A percentile compares a stretch with the other conserved stretches of the same genome.
Conservation (phyloP, 2,329 filamentous ascomycete species). For the Chaetomium strumarium region DNA sequence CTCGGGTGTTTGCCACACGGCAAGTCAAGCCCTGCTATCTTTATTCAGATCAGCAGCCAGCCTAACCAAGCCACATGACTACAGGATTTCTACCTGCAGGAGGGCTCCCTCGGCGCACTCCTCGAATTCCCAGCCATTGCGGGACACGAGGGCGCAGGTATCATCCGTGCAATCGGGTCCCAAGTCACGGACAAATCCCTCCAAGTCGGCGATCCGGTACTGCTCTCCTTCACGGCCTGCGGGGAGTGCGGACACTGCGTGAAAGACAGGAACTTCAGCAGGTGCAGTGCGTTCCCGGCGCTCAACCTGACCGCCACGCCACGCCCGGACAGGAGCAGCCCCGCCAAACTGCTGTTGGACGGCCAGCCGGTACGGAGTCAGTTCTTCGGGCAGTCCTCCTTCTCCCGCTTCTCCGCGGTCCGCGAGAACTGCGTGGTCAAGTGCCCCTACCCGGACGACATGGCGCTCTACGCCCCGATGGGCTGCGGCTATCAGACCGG, state of each 20-base stretch:
- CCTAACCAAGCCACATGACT: neutral
- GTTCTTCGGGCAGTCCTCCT: slow-evolving; percentile 32
- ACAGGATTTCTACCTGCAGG: slow-evolving; percentile 27
- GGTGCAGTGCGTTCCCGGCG: slow-evolving; percentile 25
- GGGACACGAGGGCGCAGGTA: slow-evolving; percentile 26
- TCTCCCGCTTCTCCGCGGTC: slow-evolving; percentile 26
- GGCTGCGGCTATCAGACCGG: slow-evolving; percentile 41
- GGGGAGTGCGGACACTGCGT: slow-evolving; percentile 29
- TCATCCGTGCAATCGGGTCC: slow-evolving; percentile 28
- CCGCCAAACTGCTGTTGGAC: neutral
- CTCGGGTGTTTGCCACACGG: slow-evolving; percentile 30
- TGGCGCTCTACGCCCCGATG: slow-evolving; percentile 33
- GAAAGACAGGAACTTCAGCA: slow-evolving; percentile 23
- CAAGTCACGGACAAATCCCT: slow-evolving; percentile 26
- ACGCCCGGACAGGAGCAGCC: slow-evolving; percentile 7
- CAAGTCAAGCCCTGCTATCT: neutral
- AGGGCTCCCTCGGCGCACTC: slow-evolving; percentile 23
- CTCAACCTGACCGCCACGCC: slow-evolving; percentile 24
- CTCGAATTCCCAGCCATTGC: slow-evolving; percentile 28
- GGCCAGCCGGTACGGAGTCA: slow-evolving; percentile 24
- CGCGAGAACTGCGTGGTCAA: slow-evolving; percentile 24
- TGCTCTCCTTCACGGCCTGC: slow-evolving; percentile 33
- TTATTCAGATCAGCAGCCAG: neutral
- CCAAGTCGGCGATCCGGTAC: slow-evolving; percentile 30
- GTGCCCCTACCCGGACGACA: slow-evolving; percentile 22